These are phyloP conservation scores for Claviceps monticola DNA, from an alignment of 2,329 filamentous ascomycete species.

Conservation along the genomic window DNA sequence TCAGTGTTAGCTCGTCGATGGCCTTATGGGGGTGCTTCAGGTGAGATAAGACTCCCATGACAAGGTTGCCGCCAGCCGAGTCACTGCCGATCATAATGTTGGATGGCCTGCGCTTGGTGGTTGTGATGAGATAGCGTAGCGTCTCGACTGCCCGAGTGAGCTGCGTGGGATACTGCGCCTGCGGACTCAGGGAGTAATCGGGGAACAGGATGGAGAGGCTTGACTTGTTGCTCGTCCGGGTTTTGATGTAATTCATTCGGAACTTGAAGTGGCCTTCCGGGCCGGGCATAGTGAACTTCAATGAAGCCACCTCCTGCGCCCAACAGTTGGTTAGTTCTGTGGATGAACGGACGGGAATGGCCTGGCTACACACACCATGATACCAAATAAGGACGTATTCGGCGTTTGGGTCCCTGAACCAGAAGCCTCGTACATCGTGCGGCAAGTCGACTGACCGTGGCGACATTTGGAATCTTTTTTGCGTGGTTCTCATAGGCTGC, in stretches of 20 bases:
- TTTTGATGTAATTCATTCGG: slow-evolving; percentile 6
- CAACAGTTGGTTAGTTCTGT: background rate
- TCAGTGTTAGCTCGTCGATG: slow-evolving; percentile 6
- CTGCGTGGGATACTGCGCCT: slow-evolving; percentile 10
- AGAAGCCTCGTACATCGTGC: slow-evolving; percentile 9
- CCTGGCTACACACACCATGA: slow-evolving; percentile 7
- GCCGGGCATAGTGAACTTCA: slow-evolving; percentile 9
- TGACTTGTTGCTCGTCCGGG: slow-evolving; percentile 4
- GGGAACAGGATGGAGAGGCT: slow-evolving; percentile 10
- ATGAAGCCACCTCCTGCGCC: slow-evolving; percentile 10
- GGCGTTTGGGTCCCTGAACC: slow-evolving; percentile 10
- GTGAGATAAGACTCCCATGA: slow-evolving; percentile 9
- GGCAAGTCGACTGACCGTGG: slow-evolving; percentile 7
- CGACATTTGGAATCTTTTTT: background rate
- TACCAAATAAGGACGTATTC: slow-evolving; percentile 11
- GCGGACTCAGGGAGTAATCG: slow-evolving; percentile 9
- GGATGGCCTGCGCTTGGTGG: slow-evolving; percentile 3
- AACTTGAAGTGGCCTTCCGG: slow-evolving; percentile 8
- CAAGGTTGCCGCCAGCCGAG: slow-evolving; percentile 10
- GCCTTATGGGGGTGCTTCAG: slow-evolving; percentile 8
- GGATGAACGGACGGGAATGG: background rate
- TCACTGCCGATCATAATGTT: slow-evolving; percentile 9
- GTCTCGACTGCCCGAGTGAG: slow-evolving; percentile 10
- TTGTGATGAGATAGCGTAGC: slow-evolving; percentile 8
- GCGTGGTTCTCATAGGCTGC: slow-evolving; percentile 7